Evolutionary conservation across 2,329 filamentous ascomycete species (phyloP), one percentile per base, ranked within the genome.

Genomic region (Monosporascus sp.): DNA sequence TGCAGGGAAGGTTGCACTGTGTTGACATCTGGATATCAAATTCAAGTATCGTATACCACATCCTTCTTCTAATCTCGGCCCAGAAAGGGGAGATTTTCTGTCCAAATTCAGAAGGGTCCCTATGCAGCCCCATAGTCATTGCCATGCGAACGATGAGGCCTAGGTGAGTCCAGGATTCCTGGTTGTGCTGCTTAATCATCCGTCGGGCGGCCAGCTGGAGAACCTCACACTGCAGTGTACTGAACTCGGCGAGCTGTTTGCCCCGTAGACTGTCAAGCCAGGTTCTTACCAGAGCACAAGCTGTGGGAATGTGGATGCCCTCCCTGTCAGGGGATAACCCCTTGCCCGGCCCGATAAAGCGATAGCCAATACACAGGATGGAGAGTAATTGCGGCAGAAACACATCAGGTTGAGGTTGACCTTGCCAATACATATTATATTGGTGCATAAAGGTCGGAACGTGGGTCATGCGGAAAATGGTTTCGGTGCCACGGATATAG

Each of bases 51-150:
- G 78, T 79, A 49, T 74, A 81, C 80, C 80, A 83, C 24, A 83
- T 62, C 54, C 76, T 72, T n/a, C 80, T 72, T 37, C 80, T 69
- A 55, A 77, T 71, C 63, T 83, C 80, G n/a, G 74, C 75, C 45
- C 75, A 70, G 58, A 80, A 82, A 0, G 77, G 70, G 5, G 72
- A 69, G 49, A 82, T 75, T 31, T 75, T 72, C 3, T 71, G 68
- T 25, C 73, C 70, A 52, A 78, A 81, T 57, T 83, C 80, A 15
- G 75, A 75, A 3, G 80, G 78, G 50, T 83, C 80, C 4, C 79
- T 73, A 58, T 83, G 80, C 47, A 83, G 68, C 3, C 79, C 80
- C 78, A 83, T 82, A 3, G 75, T 78, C 79, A 82, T 82, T 31
- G 78, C 80, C 70, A 80, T 78, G 17, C 80, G 75, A 5, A 81